These are phyloP conservation scores for Cutaneotrichosporon sp. DNA, from an alignment of 1,284 basidiomycete genomes.

Conservation along the genomic window DNA sequence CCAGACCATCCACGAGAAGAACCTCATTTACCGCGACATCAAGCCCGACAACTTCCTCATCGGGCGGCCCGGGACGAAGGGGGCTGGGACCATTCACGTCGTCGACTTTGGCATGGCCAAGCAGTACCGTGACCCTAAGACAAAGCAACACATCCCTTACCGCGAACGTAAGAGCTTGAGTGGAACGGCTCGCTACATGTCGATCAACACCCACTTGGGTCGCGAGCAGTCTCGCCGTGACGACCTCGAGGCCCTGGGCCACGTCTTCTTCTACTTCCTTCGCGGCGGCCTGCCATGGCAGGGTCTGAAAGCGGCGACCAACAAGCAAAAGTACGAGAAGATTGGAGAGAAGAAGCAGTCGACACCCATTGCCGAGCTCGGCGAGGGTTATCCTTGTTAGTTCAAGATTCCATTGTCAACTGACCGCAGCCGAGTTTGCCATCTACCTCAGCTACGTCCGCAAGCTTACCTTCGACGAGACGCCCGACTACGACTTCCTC, in stretches of 20 bases:
- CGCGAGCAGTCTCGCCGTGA: constrained; percentile 92
- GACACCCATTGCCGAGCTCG: constrained; percentile 89
- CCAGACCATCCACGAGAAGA: constrained; percentile 95
- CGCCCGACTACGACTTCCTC: constrained; percentile 93
- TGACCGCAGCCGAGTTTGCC: constrained; percentile 72
- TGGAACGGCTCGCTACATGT: constrained; percentile 91
- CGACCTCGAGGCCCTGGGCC: constrained; percentile 89
- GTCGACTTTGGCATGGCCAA: constrained; percentile 98
- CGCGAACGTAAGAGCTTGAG: constrained; percentile 89
- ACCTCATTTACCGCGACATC: constrained; percentile 95
- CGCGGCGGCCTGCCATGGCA: constrained; percentile 93
- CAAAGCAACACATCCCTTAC: constrained; percentile 95
- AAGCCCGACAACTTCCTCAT: constrained; percentile 97
- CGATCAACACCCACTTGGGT: constrained; percentile 93
- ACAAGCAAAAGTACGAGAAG: constrained; percentile 99
- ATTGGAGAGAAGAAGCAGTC: constrained; percentile 99
- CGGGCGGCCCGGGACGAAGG: constrained; percentile 84
- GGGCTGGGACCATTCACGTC: constrained; percentile 75
- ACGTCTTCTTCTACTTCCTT: constrained; percentile 98
- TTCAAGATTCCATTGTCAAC: constrained; percentile 24
- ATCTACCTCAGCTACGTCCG: constrained; percentile 97
- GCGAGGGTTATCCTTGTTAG: constrained; percentile 86
- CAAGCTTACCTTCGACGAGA: constrained; percentile 92
- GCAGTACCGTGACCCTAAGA: constrained; percentile 95
- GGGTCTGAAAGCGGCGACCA: constrained; percentile 91